Conservation (phyloP, 208 protist species). For the Cochliopodium minus region DNA sequence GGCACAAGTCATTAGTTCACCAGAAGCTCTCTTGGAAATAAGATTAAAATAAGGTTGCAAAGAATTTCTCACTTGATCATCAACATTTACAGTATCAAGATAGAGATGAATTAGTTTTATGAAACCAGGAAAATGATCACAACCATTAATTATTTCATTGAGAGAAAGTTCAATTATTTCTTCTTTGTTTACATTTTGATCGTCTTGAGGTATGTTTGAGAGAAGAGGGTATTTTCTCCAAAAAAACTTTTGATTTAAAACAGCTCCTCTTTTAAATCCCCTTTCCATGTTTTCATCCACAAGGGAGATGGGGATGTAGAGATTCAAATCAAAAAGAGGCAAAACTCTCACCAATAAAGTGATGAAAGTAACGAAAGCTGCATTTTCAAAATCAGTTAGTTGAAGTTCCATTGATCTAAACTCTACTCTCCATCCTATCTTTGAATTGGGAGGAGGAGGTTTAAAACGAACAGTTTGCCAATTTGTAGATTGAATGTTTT, state of each 20-base stretch:
- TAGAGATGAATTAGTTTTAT: conserved; percentile 68
- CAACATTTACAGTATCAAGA: conserved; percentile 47
- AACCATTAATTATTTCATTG: conserved; percentile 84
- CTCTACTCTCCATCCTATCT: conserved; percentile 86
- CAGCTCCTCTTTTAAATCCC: conserved; percentile 67
- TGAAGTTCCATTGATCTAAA: conserved; percentile 83
- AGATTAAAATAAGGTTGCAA: conserved; percentile 69
- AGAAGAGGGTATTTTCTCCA: conserved; percentile 69
- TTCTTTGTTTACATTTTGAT: conserved; percentile 9
- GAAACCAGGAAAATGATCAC: conserved; percentile 58
- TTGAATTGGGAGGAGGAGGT: conserved; percentile 38
- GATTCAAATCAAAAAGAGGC: conserved; percentile 68
- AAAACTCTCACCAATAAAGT: conserved; percentile 78
- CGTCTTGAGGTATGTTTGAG: conserved; percentile 10
- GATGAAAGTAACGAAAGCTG: conserved; percentile 85
- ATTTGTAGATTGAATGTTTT: conserved; percentile 94
- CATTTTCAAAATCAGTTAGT: conserved; percentile 95
- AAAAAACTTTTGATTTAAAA: conserved; percentile 61
- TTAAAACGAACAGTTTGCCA: conserved; percentile 92
- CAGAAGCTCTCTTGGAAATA: conserved; percentile 65
- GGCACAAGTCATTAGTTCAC: conserved; percentile 71
- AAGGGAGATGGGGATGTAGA: conserved; percentile 84
- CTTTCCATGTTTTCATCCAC: conserved; percentile 88
- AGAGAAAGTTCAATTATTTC: conserved; percentile 56
- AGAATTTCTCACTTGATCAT: conserved; percentile 15